Conservation (phyloP, 805 yeast species). For the Komagataella kurtzmanii region DNA sequence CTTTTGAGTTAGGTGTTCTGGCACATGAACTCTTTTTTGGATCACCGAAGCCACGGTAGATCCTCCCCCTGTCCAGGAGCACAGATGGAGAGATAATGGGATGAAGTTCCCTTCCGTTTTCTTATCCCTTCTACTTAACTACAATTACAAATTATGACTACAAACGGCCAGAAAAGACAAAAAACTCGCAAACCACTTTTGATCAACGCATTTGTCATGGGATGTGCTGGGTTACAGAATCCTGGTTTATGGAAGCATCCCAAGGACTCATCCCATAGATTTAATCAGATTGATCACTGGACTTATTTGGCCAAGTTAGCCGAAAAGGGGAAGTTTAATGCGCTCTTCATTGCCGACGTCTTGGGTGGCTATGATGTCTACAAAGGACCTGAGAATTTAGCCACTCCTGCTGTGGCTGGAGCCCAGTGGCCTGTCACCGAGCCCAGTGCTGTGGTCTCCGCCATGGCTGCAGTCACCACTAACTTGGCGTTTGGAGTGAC, state of each 20-base stretch:
- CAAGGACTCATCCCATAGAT: conserved; percentile 16
- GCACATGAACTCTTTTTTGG: not conserved
- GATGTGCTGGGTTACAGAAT: conserved; percentile 10
- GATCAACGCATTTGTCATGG: conserved; percentile 25
- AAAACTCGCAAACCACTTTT: conserved; percentile 3
- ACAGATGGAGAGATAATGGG: not conserved
- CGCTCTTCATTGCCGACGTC: conserved; percentile 25
- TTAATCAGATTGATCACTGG: conserved; percentile 19
- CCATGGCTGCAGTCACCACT: conserved; percentile 29
- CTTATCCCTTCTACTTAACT: not conserved
- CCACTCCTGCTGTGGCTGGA: conserved; percentile 13
- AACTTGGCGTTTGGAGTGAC: conserved; percentile 27
- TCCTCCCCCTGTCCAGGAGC: not conserved
- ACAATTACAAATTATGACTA: not conserved
- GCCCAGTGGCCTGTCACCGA: conserved; percentile 23
- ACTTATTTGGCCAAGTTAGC: conserved; percentile 22
- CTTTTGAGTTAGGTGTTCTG: not conserved
- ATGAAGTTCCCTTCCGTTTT: not conserved
- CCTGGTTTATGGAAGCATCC: conserved; percentile 23
- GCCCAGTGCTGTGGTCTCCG: conserved; percentile 23
- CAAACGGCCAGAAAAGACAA: not conserved
- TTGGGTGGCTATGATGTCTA: conserved; percentile 26
- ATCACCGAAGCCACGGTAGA: not conserved
- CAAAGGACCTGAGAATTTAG: conserved; percentile 18
- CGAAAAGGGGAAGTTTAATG: conserved; percentile 25